Base-by-base conservation (phyloP, 75 land plant species). In the Cunninghamia lanceolata region DNA sequence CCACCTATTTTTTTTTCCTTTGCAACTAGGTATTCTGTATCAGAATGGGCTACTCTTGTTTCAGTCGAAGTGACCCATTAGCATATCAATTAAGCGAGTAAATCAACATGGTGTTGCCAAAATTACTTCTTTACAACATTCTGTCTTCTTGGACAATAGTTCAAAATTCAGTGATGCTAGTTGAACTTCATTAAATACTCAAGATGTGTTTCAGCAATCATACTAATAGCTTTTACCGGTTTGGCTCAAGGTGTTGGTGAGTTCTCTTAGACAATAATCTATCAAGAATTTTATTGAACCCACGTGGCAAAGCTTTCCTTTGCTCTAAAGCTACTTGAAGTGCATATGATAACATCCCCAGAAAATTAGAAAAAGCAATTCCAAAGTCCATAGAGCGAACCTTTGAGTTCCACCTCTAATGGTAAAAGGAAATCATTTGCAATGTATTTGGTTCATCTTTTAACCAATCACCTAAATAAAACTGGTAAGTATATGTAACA, bases 201-300 rank as follows among this genome's bases (percentile, higher is more conserved):
- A n/a, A n/a, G n/a, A n/a, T n/a, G n/a, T n/a, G n/a, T n/a, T n/a
- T n/a, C n/a, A n/a, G n/a, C n/a, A n/a, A n/a, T n/a, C n/a, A n/a
- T n/a, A n/a, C 95, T 89, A 91, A 98, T 99, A 85, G 99, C 99
- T 46, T 95, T 93, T 86, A 98, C 92, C 59, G 99, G 99, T 89
- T 94, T 96, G 21, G 99, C 97, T 80, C 99, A 88, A 68, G 95
- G 91, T 40, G 92, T 90, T 8, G 99, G 93, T 84, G 99, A 94
- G 84, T 93, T 95, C 76, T 98, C 99, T 86, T 94, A 91, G 68
- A 98, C 93, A 98, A 87, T 70, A 98, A 93, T 85, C 93, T 77
- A 70, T 91, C 89, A 63, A 98, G 91, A 82, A 98, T 95, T 83
- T 92, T 93, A 89, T 98, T 99, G 92, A 95, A 96, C 45, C 99